These are phyloP conservation scores for Moesziomyces sp. DNA, from an alignment of 1,284 basidiomycete genomes.

Conservation along the genomic window DNA sequence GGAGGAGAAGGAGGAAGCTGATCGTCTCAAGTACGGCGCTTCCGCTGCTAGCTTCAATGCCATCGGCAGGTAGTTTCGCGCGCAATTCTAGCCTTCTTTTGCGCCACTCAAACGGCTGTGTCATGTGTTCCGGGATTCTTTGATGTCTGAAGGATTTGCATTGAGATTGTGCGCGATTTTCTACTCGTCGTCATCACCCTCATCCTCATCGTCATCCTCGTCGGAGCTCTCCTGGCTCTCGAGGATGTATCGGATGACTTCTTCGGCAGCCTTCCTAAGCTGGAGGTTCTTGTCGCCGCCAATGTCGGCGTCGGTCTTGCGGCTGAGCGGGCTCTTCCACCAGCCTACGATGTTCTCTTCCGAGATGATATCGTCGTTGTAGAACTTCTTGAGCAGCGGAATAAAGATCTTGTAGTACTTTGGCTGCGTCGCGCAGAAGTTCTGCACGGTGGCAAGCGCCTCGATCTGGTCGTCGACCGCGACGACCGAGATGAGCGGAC, in stretches of 20 bases:
- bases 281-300: constrained; percentile 62
- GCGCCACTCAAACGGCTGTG: background rate
- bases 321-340: constrained; percentile 63
- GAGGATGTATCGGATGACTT: constrained; percentile 68
- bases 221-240: constrained; percentile 67
- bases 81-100: too few species aligned
- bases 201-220: constrained; percentile 60
- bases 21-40: constrained; percentile 22
- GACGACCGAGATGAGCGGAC: constrained; percentile 65
- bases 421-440: constrained; percentile 31
- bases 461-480: constrained; percentile 67
- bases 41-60: constrained; percentile 9
- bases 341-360: constrained; percentile 69
- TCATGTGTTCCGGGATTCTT: background rate
- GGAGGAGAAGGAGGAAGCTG: constrained; percentile 26
- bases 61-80: constrained; percentile 9
- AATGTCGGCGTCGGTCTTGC: constrained; percentile 12
- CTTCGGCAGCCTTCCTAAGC: constrained; percentile 67
- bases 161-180: background rate
- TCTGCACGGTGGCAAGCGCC: constrained; percentile 65
- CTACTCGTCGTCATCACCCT: constrained; percentile 29
- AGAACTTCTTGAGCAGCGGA: constrained; percentile 68
- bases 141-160: background rate
- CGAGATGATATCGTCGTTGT: constrained; percentile 69
- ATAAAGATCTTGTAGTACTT: constrained; percentile 67